These are phyloP conservation scores for Fusarium phyllophilum DNA, from an alignment of 2,329 filamentous ascomycete genomes.

Conservation along the genomic window DNA sequence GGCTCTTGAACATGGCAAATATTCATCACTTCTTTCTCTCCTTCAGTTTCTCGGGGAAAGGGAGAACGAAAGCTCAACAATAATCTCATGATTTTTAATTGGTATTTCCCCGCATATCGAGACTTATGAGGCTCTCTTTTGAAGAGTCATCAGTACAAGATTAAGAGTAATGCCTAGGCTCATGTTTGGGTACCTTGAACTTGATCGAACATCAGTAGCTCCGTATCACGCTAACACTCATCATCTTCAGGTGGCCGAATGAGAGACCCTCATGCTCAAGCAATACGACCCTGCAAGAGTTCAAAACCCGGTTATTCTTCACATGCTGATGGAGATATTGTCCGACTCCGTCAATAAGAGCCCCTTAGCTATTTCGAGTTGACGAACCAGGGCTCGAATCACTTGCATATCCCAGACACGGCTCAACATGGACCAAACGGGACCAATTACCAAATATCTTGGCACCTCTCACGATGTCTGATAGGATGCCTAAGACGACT, in stretches of 20 bases:
- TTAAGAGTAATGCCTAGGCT: neutral
- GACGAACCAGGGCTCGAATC: neutral
- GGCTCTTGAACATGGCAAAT: constrained; percentile 1
- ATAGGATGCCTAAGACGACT: constrained; percentile 18
- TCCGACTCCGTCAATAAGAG: neutral
- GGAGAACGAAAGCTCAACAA: neutral
- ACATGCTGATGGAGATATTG: constrained; percentile 11
- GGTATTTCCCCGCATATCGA: constrained; percentile 14
- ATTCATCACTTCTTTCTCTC: neutral
- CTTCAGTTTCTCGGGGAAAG: neutral
- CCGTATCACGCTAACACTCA: constrained; percentile 11
- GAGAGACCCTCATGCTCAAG: neutral
- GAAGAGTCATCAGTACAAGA: neutral
- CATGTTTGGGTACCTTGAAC: neutral
- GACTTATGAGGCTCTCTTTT: neutral
- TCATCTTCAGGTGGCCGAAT: constrained; percentile 15
- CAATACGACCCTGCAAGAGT: constrained; percentile 11
- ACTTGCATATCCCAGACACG: constrained; percentile 4
- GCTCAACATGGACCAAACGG: neutral
- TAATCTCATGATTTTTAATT: neutral
- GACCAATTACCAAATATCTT: constrained; percentile 13
- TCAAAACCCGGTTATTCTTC: constrained; percentile 15
- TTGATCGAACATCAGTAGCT: neutral
- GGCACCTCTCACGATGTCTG: neutral
- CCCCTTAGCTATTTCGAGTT: neutral